Evolutionary conservation across 306 rosid genomes (phyloP).

Genomic region (Castanea mollissima): DNA sequence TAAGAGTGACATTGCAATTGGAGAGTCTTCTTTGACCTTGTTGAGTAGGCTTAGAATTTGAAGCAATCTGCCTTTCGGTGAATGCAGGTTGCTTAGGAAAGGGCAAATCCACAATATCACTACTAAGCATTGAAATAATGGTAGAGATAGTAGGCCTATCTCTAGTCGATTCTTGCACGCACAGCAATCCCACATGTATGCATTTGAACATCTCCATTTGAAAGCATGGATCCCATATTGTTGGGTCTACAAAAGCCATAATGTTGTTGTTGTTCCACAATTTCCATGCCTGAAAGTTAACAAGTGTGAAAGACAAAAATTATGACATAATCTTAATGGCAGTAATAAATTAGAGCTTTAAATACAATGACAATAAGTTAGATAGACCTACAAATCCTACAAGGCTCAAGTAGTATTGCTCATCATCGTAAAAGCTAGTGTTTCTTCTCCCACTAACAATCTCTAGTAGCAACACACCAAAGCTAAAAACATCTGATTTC

Average conservation of each 20-base stretch:
- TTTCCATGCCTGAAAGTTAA: neutral
- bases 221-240: neutral
- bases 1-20: no score
- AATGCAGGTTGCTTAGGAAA: no score
- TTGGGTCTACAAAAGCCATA: neutral
- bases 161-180: neutral
- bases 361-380: neutral
- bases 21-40: no score
- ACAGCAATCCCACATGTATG: neutral
- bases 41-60: no score
- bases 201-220: neutral
- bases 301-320: neutral
- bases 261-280: neutral
- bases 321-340: no score
- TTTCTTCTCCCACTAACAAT: no score
- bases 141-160: neutral
- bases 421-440: no score
- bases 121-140: neutral
- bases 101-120: no score
- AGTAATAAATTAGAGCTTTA: no score
- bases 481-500: no score
- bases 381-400: slow-evolving; percentile 11
- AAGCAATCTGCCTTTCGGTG: no score
- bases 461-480: no score
- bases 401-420: neutral